These are phyloP conservation scores for Rhizopus delemar DNA, from an alignment of 371 early-diverging fungal genomes.

Conservation along the genomic window DNA sequence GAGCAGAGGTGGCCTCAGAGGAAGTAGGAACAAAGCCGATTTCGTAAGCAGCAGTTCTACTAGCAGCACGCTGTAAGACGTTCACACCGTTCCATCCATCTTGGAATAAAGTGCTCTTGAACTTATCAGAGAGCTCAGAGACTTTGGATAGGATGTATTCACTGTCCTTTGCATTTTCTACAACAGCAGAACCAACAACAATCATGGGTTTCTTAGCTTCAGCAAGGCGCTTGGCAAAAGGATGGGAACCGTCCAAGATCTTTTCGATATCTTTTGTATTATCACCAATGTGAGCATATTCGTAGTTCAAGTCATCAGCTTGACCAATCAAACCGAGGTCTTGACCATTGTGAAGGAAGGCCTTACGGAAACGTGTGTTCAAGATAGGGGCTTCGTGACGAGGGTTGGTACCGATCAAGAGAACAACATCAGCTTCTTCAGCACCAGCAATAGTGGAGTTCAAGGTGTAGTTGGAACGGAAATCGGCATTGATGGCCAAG, in stretches of 20 bases:
- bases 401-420: slow-evolving; percentile 94
- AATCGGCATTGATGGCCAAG: slow-evolving; percentile 68
- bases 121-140: slow-evolving; percentile 67
- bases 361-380: slow-evolving; percentile 94
- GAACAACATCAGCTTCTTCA: slow-evolving; percentile 90
- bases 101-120: slow-evolving; percentile 71
- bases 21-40: slow-evolving; percentile 79
- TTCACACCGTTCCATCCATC: slow-evolving; percentile 90
- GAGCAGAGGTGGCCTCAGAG: slow-evolving; percentile 37
- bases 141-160: slow-evolving; percentile 70
- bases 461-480: slow-evolving; percentile 88
- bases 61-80: slow-evolving; percentile 87
- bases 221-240: slow-evolving; percentile 76
- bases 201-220: slow-evolving; percentile 91
- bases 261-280: slow-evolving; percentile 70
- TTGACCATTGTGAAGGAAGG: slow-evolving; percentile 80
- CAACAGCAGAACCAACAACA: slow-evolving; percentile 82
- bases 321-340: slow-evolving; percentile 85
- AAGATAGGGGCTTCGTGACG: slow-evolving; percentile 95
- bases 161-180: slow-evolving; percentile 74
- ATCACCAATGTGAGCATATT: slow-evolving; percentile 83
- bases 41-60: slow-evolving; percentile 88
- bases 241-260: slow-evolving; percentile 70
- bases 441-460: slow-evolving; percentile 86
- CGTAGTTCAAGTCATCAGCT: slow-evolving; percentile 83